These are phyloP conservation scores for Clonostachys rhizophaga DNA, from an alignment of 2,329 filamentous ascomycete species.

Conservation along the genomic window DNA sequence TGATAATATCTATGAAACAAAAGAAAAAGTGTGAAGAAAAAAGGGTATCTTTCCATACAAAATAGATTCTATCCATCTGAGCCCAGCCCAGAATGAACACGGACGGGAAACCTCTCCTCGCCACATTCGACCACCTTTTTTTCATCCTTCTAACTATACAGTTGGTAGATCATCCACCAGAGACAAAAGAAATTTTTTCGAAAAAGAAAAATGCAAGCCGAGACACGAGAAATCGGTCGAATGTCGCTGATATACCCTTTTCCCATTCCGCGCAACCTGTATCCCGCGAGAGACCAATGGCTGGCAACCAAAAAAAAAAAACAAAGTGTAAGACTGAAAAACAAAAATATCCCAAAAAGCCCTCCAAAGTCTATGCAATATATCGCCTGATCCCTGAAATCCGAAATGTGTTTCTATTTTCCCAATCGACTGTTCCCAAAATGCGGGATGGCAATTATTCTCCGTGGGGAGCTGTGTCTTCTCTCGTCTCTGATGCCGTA, in stretches of 20 bases:
- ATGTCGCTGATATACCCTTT: slow-evolving; percentile 5
- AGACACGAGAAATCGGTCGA: background rate
- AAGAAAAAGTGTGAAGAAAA: slow-evolving; percentile 2
- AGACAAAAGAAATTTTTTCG: too few species aligned
- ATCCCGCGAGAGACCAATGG: slow-evolving; percentile 4
- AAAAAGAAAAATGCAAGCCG: background rate
- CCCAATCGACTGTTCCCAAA: too few species aligned
- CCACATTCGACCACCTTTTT: background rate
- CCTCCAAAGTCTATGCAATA: slow-evolving; percentile 1
- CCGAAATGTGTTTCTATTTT: too few species aligned
- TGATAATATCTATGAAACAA: too few species aligned
- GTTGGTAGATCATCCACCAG: too few species aligned
- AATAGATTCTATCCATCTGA: slow-evolving; percentile 1
- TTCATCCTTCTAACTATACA: slow-evolving; percentile 1
- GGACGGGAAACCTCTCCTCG: background rate
- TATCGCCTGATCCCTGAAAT: too few species aligned
- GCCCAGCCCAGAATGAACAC: slow-evolving; percentile 2
- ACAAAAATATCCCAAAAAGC: slow-evolving; percentile 2
- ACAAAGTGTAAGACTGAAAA: slow-evolving; percentile 7
- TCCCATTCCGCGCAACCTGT: background rate
- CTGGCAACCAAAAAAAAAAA: slow-evolving; percentile 6
- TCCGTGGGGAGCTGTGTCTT: too few species aligned
- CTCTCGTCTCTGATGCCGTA: too few species aligned
- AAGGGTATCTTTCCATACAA: slow-evolving; percentile 2
- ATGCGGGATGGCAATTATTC: too few species aligned